phyloP scores from a whole-genome alignment of 2,329 filamentous ascomycete genomes.

The Pseudogymnoascus sp. region DNA sequence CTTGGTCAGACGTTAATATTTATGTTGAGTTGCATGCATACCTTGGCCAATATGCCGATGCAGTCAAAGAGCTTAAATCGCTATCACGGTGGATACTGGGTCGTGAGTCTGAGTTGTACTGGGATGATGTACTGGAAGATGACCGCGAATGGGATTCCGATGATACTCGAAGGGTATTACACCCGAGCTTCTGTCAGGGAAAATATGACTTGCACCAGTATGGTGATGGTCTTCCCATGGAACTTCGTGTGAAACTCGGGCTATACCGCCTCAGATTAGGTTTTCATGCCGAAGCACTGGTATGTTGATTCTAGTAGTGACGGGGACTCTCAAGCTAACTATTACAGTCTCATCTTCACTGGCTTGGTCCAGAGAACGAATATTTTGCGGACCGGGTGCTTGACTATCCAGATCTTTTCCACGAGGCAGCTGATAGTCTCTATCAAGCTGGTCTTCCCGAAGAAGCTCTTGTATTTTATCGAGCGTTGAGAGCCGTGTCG shows the following conservation, averaged over 20 bases:
- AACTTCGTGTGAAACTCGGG: conserved; percentile 77
- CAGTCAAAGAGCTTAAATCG: conserved; percentile 61
- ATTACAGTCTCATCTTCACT: conserved; percentile 55
- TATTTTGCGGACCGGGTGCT: conserved; percentile 44
- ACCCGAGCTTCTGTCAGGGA: conserved; percentile 53
- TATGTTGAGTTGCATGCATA: conserved; percentile 75
- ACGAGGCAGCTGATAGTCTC: conserved; percentile 59
- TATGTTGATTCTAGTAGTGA: conserved; percentile 29
- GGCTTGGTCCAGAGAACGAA: conserved; percentile 57
- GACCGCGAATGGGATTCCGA: conserved; percentile 85
- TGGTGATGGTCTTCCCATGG: conserved; percentile 67
- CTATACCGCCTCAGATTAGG: conserved; percentile 71
- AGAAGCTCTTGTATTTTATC: conserved; percentile 52
- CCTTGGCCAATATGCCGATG: conserved; percentile 54
- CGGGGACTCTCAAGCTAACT: conserved; percentile 12
- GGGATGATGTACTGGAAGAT: conserved; percentile 65
- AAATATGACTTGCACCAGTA: conserved; percentile 53
- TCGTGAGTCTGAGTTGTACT: conserved; percentile 64
- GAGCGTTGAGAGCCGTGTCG: conserved; percentile 43
- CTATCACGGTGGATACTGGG: conserved; percentile 78
- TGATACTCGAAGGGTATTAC: conserved; percentile 57
- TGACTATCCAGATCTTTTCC: conserved; percentile 72
- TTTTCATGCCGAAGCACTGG: conserved; percentile 64
- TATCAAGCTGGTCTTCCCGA: conserved; percentile 42
- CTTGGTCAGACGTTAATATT: conserved; percentile 78